A percentile compares a stretch with the other conserved stretches of the same genome.
Evolutionary conservation across 2,329 filamentous ascomycete species (phyloP).

Genomic region (Dryadomyces quercus-mongolicae): DNA sequence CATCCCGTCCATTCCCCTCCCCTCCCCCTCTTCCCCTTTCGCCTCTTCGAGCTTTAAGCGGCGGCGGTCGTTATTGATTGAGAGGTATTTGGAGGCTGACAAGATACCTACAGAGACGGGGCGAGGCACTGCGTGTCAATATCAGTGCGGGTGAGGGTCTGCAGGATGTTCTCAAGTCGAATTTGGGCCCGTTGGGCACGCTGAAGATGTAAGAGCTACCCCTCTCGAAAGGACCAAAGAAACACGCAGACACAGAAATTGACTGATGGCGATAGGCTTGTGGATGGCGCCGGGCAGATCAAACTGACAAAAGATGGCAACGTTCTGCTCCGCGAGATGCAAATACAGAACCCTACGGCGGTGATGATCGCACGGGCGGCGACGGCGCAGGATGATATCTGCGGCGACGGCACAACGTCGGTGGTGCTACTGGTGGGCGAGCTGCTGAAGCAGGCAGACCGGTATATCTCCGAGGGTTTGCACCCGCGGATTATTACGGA

Average conservation of each 20-base stretch:
- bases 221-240: neutral
- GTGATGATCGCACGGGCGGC: conserved; percentile 75
- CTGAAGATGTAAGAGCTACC: conserved; percentile 67
- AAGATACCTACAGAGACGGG: conserved; percentile 56
- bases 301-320: conserved; percentile 99
- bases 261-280: conserved; percentile 35
- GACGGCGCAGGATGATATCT: conserved; percentile 96
- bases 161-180: conserved; percentile 90
- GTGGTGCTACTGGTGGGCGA: conserved; percentile 93
- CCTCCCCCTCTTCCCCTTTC: neutral
- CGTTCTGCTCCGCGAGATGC: conserved; percentile 65
- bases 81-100: neutral
- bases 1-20: conserved; percentile 8
- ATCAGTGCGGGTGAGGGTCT: conserved; percentile 91
- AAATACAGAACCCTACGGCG: conserved; percentile 97
- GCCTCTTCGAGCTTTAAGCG: neutral
- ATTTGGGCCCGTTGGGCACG: conserved; percentile 84
- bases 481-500: conserved; percentile 95
- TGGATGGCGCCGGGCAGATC: conserved; percentile 66
- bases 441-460: conserved; percentile 92
- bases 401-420: conserved; percentile 93
- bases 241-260: neutral
- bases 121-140: conserved; percentile 93
- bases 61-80: neutral
- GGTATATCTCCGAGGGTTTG: conserved; percentile 92